phyloP scores from a whole-genome alignment of 345 rosid species.

The Pugionium cornutum region DNA sequence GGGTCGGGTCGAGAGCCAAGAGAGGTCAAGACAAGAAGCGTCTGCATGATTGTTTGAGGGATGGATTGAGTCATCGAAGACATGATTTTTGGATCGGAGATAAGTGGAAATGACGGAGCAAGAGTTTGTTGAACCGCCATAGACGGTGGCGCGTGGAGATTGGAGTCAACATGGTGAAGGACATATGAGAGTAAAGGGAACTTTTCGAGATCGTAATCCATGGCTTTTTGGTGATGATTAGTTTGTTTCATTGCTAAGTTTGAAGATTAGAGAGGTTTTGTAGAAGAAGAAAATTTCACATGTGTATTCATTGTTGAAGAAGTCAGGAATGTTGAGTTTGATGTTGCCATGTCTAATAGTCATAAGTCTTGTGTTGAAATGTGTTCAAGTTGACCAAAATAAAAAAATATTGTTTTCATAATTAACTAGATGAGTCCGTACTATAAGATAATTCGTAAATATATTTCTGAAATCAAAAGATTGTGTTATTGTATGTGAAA shows the following conservation, averaged over 20 bases:
- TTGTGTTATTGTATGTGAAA: no score
- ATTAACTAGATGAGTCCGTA: no score
- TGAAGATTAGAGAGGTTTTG: slow-evolving; percentile 18
- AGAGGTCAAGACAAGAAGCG: slow-evolving; percentile 57
- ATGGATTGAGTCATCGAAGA: slow-evolving; percentile 56
- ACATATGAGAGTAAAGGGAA: slow-evolving; percentile 67
- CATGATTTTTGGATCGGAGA: slow-evolving; percentile 50
- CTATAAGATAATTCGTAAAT: no score
- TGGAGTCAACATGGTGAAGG: slow-evolving; percentile 50
- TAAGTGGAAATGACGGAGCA: slow-evolving; percentile 46
- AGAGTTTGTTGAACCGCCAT: slow-evolving; percentile 42
- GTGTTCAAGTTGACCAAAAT: slow-evolving; percentile 8
- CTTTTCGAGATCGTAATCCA: slow-evolving; percentile 57
- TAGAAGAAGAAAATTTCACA: no score
- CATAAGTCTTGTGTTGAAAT: neutral
- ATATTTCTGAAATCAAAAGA: no score
- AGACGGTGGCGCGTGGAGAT: slow-evolving; percentile 44
- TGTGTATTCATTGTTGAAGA: neutral
- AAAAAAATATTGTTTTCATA: no score
- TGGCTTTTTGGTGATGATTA: slow-evolving; percentile 24
- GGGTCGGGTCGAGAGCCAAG: slow-evolving; percentile 82
- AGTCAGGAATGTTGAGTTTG: slow-evolving; percentile 28
- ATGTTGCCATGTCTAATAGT: slow-evolving; percentile 24
- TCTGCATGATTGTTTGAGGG: slow-evolving; percentile 52
- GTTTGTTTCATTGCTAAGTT: neutral